phyloP scores from a whole-genome alignment of 2,329 filamentous ascomycete genomes.

The Paecilomyces sp. region DNA sequence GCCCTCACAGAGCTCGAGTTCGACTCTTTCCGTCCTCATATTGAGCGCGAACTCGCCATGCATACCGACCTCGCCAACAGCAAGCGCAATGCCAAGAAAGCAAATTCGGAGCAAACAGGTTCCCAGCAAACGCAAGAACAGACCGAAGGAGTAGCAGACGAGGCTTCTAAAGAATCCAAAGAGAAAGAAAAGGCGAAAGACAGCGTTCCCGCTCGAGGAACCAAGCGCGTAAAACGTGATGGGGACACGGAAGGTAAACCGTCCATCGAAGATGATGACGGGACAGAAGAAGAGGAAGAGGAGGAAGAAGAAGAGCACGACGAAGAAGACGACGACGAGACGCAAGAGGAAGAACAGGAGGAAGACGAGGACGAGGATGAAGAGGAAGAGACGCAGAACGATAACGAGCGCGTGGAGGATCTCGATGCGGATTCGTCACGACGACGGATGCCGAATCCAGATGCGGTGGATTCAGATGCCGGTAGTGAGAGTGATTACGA shows the following conservation, averaged over 20 bases:
- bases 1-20: conserved; percentile 56
- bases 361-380: conserved; percentile 12
- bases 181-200: conserved; percentile 39
- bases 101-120: neutral
- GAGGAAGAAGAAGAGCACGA: conserved; percentile 14
- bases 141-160: conserved; percentile 46
- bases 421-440: conserved; percentile 18
- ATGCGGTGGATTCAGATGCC: neutral
- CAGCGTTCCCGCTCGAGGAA: conserved; percentile 44
- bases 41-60: conserved; percentile 52
- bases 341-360: conserved; percentile 6
- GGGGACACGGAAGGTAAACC: neutral
- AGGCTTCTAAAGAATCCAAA: conserved; percentile 39
- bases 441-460: neutral
- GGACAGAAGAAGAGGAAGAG: conserved; percentile 2
- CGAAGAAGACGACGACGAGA: conserved; percentile 9
- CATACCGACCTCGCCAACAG: conserved; percentile 31
- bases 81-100: conserved; percentile 33
- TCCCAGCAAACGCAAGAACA: conserved; percentile 26
- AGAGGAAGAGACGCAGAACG: conserved; percentile 18
- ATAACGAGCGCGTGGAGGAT: conserved; percentile 32
- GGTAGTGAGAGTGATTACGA: conserved; percentile 6
- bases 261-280: conserved; percentile 4
- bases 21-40: conserved; percentile 48
- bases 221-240: conserved; percentile 11